These are phyloP conservation scores for Zygotorulaspora danielsina DNA, from an alignment of 805 yeast genomes.

Conservation along the genomic window DNA sequence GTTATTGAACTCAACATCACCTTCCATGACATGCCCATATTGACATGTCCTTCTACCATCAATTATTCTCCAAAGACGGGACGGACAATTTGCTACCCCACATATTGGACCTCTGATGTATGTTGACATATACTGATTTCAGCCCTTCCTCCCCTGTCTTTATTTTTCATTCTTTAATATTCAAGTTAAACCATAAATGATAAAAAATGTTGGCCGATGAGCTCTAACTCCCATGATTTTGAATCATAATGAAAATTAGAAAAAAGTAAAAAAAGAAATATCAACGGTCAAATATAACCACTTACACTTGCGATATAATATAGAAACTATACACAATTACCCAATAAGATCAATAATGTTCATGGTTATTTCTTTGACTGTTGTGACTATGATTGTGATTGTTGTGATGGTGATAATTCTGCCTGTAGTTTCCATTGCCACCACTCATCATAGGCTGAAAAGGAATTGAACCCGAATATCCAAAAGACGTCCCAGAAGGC, in stretches of 20 bases:
- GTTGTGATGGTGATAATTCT: conserved; percentile 19
- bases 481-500: conserved; percentile 24
- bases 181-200: neutral
- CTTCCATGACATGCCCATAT: conserved; percentile 84
- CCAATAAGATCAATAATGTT: conserved; percentile 7
- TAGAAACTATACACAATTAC: too few relatives aligned
- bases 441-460: conserved; percentile 27
- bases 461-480: conserved; percentile 29
- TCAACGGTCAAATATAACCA: too few relatives aligned
- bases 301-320: too few relatives aligned
- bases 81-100: conserved; percentile 86
- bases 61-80: conserved; percentile 62
- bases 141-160: neutral
- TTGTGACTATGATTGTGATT: conserved; percentile 16
- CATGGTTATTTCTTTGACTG: conserved; percentile 16
- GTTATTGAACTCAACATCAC: conserved; percentile 72
- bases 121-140: conserved; percentile 27
- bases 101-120: conserved; percentile 77
- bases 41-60: conserved; percentile 85
- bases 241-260: too few relatives aligned
- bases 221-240: too few relatives aligned
- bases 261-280: too few relatives aligned
- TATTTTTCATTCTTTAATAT: neutral
- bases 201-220: neutral
- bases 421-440: conserved; percentile 20